phyloP scores from a whole-genome alignment of 2,329 filamentous ascomycete species.

The Penicillium freii region DNA sequence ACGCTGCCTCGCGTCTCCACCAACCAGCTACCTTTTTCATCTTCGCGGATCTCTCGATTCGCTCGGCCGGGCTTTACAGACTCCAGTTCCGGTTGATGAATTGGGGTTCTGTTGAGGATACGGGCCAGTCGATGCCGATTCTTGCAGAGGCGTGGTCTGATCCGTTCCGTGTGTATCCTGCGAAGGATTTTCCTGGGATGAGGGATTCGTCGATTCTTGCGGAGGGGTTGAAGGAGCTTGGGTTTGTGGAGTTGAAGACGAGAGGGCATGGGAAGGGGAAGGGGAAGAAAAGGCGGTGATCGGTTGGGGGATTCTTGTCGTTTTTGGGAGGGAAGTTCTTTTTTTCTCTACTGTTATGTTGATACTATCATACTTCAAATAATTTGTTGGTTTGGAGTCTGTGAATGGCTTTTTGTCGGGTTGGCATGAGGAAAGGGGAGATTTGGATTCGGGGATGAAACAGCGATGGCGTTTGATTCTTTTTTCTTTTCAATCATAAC shows the following conservation, averaged over 20 bases:
- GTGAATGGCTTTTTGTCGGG: not conserved
- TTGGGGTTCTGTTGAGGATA: conserved; percentile 36
- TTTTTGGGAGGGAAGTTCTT: not conserved
- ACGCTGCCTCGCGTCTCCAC: conserved; percentile 16
- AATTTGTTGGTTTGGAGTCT: not conserved
- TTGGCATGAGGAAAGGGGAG: not conserved
- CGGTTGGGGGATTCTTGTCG: no score
- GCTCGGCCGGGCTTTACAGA: conserved; percentile 45
- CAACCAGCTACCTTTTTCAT: conserved; percentile 48
- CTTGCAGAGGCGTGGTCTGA: conserved; percentile 43
- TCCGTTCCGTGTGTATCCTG: conserved; percentile 43
- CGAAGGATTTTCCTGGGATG: conserved; percentile 48
- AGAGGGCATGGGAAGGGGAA: conserved; percentile 38
- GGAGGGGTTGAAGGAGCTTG: conserved; percentile 41
- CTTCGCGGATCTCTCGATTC: conserved; percentile 49
- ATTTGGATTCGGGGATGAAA: not conserved
- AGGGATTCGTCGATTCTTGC: conserved; percentile 40
- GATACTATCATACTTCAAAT: not conserved
- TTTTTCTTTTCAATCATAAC: not conserved
- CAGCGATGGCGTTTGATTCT: not conserved
- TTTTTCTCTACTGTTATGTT: not conserved
- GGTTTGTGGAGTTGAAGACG: conserved; percentile 43
- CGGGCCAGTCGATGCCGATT: conserved; percentile 38
- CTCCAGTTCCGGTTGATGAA: conserved; percentile 49
- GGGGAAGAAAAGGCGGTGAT: conserved; percentile 28